Evolutionary conservation across 768 basidiomycete genomes (phyloP).

Genomic region (Gautieria morchelliformis): DNA sequence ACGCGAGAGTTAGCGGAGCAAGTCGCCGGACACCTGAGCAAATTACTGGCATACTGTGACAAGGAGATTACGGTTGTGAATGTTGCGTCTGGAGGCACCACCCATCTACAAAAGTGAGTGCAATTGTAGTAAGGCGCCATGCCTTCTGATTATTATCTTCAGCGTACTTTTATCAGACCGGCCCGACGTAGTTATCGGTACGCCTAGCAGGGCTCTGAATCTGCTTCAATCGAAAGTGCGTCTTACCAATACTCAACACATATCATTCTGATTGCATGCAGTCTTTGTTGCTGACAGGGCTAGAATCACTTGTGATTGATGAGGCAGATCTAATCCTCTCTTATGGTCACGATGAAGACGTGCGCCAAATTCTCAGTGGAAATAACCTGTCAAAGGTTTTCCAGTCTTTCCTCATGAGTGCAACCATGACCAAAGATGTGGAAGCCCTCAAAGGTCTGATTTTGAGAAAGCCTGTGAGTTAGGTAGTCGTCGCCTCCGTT

Average conservation of each 20-base stretch:
- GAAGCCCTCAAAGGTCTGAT: slow-evolving; percentile 82
- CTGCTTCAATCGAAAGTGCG: slow-evolving; percentile 61
- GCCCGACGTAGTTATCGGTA: slow-evolving; percentile 74
- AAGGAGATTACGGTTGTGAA: slow-evolving; percentile 64
- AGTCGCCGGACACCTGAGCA: slow-evolving; percentile 59
- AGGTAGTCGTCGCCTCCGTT: not conserved
- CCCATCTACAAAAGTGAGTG: slow-evolving; percentile 64
- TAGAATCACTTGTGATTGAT: slow-evolving; percentile 90
- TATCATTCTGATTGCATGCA: slow-evolving; percentile 16
- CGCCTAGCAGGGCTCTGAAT: slow-evolving; percentile 60
- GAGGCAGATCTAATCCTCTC: slow-evolving; percentile 96
- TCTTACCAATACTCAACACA: not conserved
- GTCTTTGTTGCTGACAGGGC: slow-evolving; percentile 52
- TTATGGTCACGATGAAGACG: slow-evolving; percentile 91
- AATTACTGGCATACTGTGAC: slow-evolving; percentile 70
- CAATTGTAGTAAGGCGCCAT: not conserved
- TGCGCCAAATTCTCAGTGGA: slow-evolving; percentile 57
- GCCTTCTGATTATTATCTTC: not conserved
- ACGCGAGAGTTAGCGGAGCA: slow-evolving; percentile 92
- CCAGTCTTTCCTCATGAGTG: slow-evolving; percentile 94
- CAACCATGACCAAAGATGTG: slow-evolving; percentile 95
- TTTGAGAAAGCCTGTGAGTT: slow-evolving; percentile 75
- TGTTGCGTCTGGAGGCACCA: slow-evolving; percentile 59
- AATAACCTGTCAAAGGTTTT: slow-evolving; percentile 70
- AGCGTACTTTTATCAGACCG: slow-evolving; percentile 54